Evolutionary conservation across 2,329 filamentous ascomycete species (phyloP).

Genomic region (Aspergillus versicolor): DNA sequence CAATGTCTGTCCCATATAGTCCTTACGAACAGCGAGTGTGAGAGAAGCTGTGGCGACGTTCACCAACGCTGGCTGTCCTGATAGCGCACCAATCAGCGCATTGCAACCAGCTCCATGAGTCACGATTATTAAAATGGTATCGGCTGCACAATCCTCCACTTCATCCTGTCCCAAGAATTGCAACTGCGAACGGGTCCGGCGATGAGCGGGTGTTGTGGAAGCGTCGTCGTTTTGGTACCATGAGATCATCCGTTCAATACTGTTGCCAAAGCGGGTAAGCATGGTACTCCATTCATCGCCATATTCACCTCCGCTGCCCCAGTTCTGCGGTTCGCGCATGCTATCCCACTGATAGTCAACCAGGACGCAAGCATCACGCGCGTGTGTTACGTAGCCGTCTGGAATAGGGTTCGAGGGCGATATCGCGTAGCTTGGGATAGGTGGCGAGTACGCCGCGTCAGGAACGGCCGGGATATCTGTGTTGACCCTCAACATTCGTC

Average conservation of each 20-base stretch:
- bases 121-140: slow-evolving; percentile 81
- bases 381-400: slow-evolving; percentile 83
- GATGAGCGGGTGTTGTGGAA: slow-evolving; percentile 4
- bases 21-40: slow-evolving; percentile 75
- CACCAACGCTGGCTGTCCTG: slow-evolving; percentile 84
- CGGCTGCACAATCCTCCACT: slow-evolving; percentile 61
- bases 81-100: slow-evolving; percentile 87
- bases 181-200: slow-evolving; percentile 19
- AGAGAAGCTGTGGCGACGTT: slow-evolving; percentile 89
- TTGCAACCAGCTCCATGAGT: slow-evolving; percentile 97
- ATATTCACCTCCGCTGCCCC: slow-evolving; percentile 83
- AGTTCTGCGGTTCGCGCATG: slow-evolving; percentile 71
- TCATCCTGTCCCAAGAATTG: slow-evolving; percentile 37
- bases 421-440: slow-evolving; percentile 78
- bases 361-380: slow-evolving; percentile 77
- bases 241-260: slow-evolving; percentile 73
- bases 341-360: slow-evolving; percentile 98
- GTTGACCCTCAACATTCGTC: slow-evolving; percentile 30
- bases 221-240: slow-evolving; percentile 68
- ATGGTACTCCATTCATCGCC: slow-evolving; percentile 95
- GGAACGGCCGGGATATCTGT: slow-evolving; percentile 30
- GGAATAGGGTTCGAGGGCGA: slow-evolving; percentile 80
- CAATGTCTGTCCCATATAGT: slow-evolving; percentile 19
- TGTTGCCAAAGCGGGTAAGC: slow-evolving; percentile 84
- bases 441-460: slow-evolving; percentile 65